Base-by-base conservation (phyloP, 2,329 filamentous ascomycete species). In the Aureobasidium lini region DNA sequence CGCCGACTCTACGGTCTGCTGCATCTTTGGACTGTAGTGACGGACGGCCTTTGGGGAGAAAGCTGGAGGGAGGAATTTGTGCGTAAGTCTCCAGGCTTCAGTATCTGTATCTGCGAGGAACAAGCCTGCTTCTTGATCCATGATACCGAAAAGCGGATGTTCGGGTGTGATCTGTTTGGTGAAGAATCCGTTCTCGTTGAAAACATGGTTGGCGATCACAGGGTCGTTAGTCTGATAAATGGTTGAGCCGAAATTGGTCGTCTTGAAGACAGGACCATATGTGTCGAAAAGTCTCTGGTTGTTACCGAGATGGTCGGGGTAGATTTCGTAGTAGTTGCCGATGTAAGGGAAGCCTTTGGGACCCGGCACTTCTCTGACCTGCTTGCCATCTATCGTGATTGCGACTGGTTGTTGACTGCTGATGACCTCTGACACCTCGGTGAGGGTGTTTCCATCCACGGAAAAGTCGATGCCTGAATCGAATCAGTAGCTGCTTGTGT, bases 41-140 rank as follows among this genome's bases (percentile, higher is more conserved):
- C 79, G 73, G 4, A 86, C 81, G 0, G 83, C 83, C 65, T 83
- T 84, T 34, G 83, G 82, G 0, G 78, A 77, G 10, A 86, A 71
- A 0, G 81, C 79, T 0, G 84, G 82, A 0, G 83, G 81, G 0
- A 86, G 64, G 68, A 85, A 86, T 67, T 86, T 86, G 73, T 86
- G 84, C 0, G 79, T 77, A 0, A 77, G 57, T 43, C 66, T 71
- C 78, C 79, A 84, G 58, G 77, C 74, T 15, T 76, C 72, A 0
- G 76, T 78, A 18, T 81, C 74, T 0, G 80, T 83, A 64, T 83
- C 80, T 3, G 63, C 64, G 4, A 71, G 47, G 61, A 73, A 73
- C 1, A 73, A 62, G 34, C 65, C 66, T 6, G 70, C 70, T 16
- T 64, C 61, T 6, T 68, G 61, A 18, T 70, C 61, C 59, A 68